A percentile compares a stretch with the other conserved stretches of the same genome.
These are phyloP conservation scores for Xylogone sp. DNA, from an alignment of 2,329 filamentous ascomycete genomes.

Conservation along the genomic window DNA sequence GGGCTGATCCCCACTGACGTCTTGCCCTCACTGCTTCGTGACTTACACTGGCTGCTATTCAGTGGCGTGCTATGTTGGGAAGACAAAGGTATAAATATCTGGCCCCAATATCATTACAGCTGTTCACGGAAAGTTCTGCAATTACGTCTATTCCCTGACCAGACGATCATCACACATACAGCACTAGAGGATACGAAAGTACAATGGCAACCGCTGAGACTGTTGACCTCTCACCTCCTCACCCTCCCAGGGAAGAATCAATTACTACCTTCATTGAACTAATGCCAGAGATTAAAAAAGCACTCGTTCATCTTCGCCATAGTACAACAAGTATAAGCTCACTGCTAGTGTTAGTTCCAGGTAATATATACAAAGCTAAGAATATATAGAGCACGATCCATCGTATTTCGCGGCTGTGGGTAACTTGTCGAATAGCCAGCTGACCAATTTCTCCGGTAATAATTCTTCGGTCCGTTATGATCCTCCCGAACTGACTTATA, in stretches of 20 bases:
- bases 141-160: too few species aligned
- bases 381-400: slow-evolving; percentile 44
- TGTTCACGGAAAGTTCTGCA: too few species aligned
- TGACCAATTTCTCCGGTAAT: slow-evolving; percentile 29
- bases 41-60: not conserved
- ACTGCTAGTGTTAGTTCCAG: not conserved
- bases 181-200: too few species aligned
- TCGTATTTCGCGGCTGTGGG: slow-evolving; percentile 49
- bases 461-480: too few species aligned
- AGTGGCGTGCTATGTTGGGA: too few species aligned
- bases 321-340: slow-evolving; percentile 38
- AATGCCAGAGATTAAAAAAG: slow-evolving; percentile 46
- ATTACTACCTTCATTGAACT: slow-evolving; percentile 46
- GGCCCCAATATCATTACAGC: too few species aligned
- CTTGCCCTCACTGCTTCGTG: too few species aligned
- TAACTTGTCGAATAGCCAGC: slow-evolving; percentile 21
- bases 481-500: not conserved
- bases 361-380: slow-evolving; percentile 1
- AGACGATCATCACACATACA: too few species aligned
- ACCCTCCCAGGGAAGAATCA: slow-evolving; percentile 45
- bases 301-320: slow-evolving; percentile 45
- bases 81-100: too few species aligned
- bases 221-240: slow-evolving; percentile 38
- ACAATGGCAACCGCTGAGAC: too few species aligned
- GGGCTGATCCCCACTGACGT: too few species aligned